Percentiles rank a stretch among this genome's conserved stretches.
phyloP scores from a whole-genome alignment of 495 filamentous ascomycete genomes.

The Penicillium daleae region DNA sequence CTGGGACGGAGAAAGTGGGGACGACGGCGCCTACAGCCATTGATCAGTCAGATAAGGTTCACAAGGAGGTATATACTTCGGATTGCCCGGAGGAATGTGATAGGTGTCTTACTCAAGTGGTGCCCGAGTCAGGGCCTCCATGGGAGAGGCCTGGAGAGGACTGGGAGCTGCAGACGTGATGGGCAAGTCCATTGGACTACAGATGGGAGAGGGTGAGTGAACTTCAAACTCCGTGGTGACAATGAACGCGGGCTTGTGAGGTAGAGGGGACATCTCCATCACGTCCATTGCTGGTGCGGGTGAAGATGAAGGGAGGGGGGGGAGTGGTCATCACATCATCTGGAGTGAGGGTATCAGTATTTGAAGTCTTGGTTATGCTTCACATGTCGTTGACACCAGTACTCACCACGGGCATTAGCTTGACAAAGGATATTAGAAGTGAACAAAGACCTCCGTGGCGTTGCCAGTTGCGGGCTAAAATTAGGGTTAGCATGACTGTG shows the following conservation, averaged over 20 bases:
- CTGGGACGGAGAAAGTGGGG: conserved; percentile 48
- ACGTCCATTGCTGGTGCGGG: conserved; percentile 72
- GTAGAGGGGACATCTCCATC: conserved; percentile 95
- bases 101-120: conserved; percentile 42
- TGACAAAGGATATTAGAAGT: conserved; percentile 73
- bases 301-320: conserved; percentile 79
- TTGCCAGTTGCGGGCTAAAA: conserved; percentile 84
- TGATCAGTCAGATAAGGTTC: not conserved
- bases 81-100: too few species aligned
- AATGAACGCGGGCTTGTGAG: conserved; percentile 78
- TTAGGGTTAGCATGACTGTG: conserved; percentile 32
- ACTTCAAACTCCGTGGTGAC: conserved; percentile 61
- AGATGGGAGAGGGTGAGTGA: conserved; percentile 66
- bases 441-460: conserved; percentile 92
- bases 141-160: conserved; percentile 54
- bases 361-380: not conserved
- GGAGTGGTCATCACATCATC: conserved; percentile 79
- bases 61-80: not conserved
- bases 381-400: not conserved
- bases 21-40: conserved; percentile 39
- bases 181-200: conserved; percentile 55
- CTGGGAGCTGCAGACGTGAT: conserved; percentile 40
- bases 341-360: conserved; percentile 28
- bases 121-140: conserved; percentile 50
- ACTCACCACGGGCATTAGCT: conserved; percentile 72